Evolutionary conservation across 1,284 basidiomycete species (phyloP), one percentile per base, ranked within the genome.

Genomic region (Ustilago bromivora): DNA sequence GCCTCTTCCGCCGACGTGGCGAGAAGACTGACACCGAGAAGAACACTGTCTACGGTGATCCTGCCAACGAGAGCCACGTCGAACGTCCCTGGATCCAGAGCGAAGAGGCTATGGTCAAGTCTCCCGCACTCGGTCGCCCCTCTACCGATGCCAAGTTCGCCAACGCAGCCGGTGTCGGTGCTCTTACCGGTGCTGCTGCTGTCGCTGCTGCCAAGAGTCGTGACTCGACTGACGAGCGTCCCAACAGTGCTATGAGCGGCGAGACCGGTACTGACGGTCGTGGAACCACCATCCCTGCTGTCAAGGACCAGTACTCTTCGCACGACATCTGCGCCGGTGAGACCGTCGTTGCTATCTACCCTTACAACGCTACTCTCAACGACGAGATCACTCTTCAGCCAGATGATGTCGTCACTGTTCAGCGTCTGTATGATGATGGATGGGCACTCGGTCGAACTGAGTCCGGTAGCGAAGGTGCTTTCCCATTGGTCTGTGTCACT

Each of bases 331-430:
- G 70, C 59, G 70, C 79, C 7, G 79, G 80, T 35, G 81, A 82
- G 62, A 78, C 78, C 3, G 81, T 84, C 19, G 75, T 84, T 32
- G 81, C 81, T 58, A 82, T 84, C 66, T 84, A 84, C 76, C 82
- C 81, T 28, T 84, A 84, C 73, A 78, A 81, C 51, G 82, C 82
- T 23, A 72, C 74, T n/a, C 70, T 84, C 35, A 78, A 78, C 61
- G 82, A 84, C 63, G 82, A 84, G 73, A 71, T 84, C 38, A 82
- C 76, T 23, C 66, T 84, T 34, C 73, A 78, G 47, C 80, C 80
- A 11, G 81, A 83, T 58, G 78, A 82, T 32, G 79, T 77, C 11
- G 59, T 84, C 32, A 81, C 66, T 15, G 79, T 84, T 1, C 66
- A 80, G 61, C 66, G 82, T 31, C 63, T 84, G 10, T 84, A 82